These are phyloP conservation scores for Cystofilobasidium capitatum DNA, from an alignment of 768 basidiomycete species.

Conservation along the genomic window DNA sequence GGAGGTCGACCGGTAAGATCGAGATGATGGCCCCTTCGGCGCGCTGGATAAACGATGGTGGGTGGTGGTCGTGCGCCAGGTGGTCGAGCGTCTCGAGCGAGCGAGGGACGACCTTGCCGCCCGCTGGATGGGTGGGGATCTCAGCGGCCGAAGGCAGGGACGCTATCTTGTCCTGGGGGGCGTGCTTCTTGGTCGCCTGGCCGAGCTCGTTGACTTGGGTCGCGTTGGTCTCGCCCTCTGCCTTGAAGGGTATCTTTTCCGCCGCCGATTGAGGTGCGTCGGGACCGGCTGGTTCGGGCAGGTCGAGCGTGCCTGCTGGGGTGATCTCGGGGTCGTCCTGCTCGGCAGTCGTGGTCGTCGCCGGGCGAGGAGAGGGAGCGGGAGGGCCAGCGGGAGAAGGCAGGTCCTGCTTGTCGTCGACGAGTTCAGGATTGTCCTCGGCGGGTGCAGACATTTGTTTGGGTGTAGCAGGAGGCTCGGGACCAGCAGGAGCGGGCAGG, in stretches of 20 bases:
- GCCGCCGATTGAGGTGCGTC: not conserved
- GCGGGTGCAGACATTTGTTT: not conserved
- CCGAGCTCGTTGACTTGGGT: not conserved
- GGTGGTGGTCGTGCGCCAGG: not conserved
- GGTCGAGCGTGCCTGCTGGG: not conserved
- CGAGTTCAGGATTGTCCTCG: not conserved
- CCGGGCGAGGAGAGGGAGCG: not conserved
- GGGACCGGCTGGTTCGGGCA: not conserved
- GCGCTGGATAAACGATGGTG: not conserved
- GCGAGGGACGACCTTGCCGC: not conserved
- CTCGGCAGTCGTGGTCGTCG: not conserved
- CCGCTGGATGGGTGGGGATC: not conserved
- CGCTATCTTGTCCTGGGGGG: not conserved
- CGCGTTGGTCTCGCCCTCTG: not conserved
- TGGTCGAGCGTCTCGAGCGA: not conserved
- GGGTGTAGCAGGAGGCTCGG: not conserved
- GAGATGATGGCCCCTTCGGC: not conserved
- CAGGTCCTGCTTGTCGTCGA: not conserved
- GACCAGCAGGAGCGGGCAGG: not conserved
- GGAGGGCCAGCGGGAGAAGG: not conserved
- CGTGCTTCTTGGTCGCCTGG: slow-evolving; percentile 7
- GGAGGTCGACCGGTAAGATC: not conserved
- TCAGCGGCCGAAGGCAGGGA: not conserved
- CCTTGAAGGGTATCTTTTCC: not conserved
- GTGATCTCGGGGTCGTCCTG: not conserved